Conservation (phyloP, 1,284 basidiomycete genomes). For the Sporisorium scitamineum region DNA sequence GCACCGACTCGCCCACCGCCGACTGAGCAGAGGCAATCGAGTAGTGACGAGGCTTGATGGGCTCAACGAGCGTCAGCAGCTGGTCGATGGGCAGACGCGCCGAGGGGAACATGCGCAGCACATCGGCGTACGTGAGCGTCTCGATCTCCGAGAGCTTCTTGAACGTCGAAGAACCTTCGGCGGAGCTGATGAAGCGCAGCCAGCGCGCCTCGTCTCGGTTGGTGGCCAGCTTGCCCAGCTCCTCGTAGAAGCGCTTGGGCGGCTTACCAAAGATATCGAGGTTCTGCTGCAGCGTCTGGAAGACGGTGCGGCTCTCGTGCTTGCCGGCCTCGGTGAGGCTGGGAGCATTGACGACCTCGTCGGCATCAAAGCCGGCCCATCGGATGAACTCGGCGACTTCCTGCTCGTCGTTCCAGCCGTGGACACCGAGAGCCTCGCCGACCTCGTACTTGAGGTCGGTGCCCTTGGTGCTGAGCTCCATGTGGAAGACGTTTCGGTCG, state of each 20-base stretch:
- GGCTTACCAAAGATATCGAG: slow-evolving; percentile 96
- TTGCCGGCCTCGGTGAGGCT: slow-evolving; percentile 70
- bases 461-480: slow-evolving; percentile 91
- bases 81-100: slow-evolving; percentile 82
- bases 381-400: slow-evolving; percentile 89
- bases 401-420: slow-evolving; percentile 94
- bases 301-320: slow-evolving; percentile 84
- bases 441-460: slow-evolving; percentile 95
- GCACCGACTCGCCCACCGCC: slow-evolving; percentile 92
- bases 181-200: slow-evolving; percentile 89
- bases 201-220: slow-evolving; percentile 81
- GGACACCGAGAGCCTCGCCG: slow-evolving; percentile 94
- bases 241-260: slow-evolving; percentile 93
- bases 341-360: slow-evolving; percentile 85
- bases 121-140: slow-evolving; percentile 92
- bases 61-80: slow-evolving; percentile 81
- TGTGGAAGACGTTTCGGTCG: slow-evolving; percentile 98
- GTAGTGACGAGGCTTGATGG: slow-evolving; percentile 93
- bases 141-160: slow-evolving; percentile 95
- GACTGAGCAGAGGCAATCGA: slow-evolving; percentile 95
- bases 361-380: slow-evolving; percentile 90
- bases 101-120: slow-evolving; percentile 82
- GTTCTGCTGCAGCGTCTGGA: slow-evolving; percentile 95
- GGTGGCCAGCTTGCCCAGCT: slow-evolving; percentile 83
- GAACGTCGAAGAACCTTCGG: slow-evolving; percentile 91